Base-by-base conservation (phyloP, 208 protist species). In the Leishmania amazonensis region DNA sequence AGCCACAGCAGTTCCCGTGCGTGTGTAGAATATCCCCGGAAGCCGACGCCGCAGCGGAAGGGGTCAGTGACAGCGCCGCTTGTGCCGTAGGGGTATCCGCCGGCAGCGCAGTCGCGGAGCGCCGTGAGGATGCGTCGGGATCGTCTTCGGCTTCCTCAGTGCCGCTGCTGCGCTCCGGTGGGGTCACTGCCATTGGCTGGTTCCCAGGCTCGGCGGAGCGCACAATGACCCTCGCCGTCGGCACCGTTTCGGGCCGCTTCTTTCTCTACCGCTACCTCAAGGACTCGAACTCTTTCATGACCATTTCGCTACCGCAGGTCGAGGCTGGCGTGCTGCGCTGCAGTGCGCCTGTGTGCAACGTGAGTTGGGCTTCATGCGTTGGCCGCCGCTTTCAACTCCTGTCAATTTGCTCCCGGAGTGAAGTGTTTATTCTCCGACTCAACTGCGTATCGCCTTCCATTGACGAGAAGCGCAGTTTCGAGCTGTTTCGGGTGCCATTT, bases 361-460 rank as follows among this genome's bases (percentile, higher is more conserved):
- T 98, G 54, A 81, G 88, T 65, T 98, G 93, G 93, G 93, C 90
- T 8, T 90, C 93, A 28, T 85, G 89, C 3, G 88, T 98, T 15
- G 95, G 95, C 40, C 88, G 95, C 24, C 84, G 86, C 21, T 98
- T 98, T 81, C 91, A 96, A 75, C 88, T 98, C 17, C 84, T 96
- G 38, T 90, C 89, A 21, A 88, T 97, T 28, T 96, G 95, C 84
- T 96, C 93, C 19, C 88, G 93, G 21, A 80, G 81, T 38, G 88
- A 90, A 60, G 93, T 98, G 70, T 89, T 92, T 67, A 87, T 98
- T 76, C 58, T 98, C 38, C 90, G 95, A 35, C 80, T 96, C 67
- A 93, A 96, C 82, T 96, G 92, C 60, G 87, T 96, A 75, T 96
- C 93, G 3, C 95, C 95, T 11, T 85, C 92, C 3, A 38, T 83